These are phyloP conservation scores for Sparassis latifolia DNA, from an alignment of 1,284 basidiomycete genomes.

Conservation along the genomic window DNA sequence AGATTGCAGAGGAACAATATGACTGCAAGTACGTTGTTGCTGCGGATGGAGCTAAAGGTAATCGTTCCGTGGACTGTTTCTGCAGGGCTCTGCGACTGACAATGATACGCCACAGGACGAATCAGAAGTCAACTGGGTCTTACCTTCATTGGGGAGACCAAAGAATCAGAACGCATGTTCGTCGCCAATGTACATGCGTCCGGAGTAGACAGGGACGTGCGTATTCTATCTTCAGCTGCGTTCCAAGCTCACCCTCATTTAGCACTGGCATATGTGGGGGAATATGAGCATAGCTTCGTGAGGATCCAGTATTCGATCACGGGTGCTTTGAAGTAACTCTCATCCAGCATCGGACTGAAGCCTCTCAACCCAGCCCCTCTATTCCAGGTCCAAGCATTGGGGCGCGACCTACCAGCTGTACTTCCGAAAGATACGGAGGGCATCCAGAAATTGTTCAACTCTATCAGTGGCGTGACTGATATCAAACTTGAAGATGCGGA, in stretches of 20 bases:
- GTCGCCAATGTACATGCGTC: not conserved
- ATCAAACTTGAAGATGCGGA: slow-evolving; percentile 3
- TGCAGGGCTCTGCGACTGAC: not conserved
- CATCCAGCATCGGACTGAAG: not conserved
- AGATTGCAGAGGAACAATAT: slow-evolving; percentile 7
- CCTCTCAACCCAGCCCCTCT: not conserved
- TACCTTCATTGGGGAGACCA: slow-evolving; percentile 25
- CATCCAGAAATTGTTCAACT: not conserved
- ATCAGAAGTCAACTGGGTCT: slow-evolving; percentile 23
- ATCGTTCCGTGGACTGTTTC: not conserved
- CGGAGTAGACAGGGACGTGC: no score
- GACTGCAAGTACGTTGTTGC: slow-evolving; percentile 25
- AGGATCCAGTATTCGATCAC: not conserved
- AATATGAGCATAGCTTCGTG: no score
- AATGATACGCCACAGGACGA: slow-evolving; percentile 12
- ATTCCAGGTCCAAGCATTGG: not conserved
- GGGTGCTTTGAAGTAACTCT: not conserved
- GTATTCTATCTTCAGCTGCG: no score
- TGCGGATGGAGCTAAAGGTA: slow-evolving; percentile 4
- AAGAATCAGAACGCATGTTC: not conserved
- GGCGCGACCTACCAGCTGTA: not conserved
- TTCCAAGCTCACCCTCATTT: no score
- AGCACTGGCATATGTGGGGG: no score
- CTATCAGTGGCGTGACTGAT: slow-evolving; percentile 5
- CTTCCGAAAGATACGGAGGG: not conserved